phyloP scores from a whole-genome alignment of 306 rosid species.

The Morella rubra region DNA sequence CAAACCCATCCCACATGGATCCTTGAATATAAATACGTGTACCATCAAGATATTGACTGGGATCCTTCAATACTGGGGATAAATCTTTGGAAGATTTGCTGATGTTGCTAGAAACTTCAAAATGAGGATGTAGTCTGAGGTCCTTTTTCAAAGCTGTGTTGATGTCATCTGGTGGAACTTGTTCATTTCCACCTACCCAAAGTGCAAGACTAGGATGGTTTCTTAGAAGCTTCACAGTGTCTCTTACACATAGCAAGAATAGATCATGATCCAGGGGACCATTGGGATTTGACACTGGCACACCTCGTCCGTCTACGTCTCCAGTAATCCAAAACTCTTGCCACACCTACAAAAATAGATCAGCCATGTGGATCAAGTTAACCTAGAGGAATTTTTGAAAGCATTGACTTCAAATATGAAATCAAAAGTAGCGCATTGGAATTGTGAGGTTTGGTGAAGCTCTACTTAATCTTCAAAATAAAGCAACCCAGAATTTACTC shows the following conservation, averaged over 20 bases:
- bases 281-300: constrained; percentile 72
- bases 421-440: neutral
- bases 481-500: neutral
- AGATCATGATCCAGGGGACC: constrained; percentile 95
- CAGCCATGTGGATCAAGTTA: constrained; percentile 27
- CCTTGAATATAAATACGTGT: constrained; percentile 81
- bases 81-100: constrained; percentile 30
- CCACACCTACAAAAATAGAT: constrained; percentile 70
- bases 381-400: neutral
- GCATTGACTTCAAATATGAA: neutral
- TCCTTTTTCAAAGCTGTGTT: constrained; percentile 67
- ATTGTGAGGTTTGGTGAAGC: neutral
- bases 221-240: constrained; percentile 87
- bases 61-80: constrained; percentile 40
- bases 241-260: constrained; percentile 89
- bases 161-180: constrained; percentile 82
- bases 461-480: neutral
- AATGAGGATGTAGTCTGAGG: constrained; percentile 75
- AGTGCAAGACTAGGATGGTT: constrained; percentile 96
- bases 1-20: constrained; percentile 96
- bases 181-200: constrained; percentile 99
- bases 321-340: constrained; percentile 99
- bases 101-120: constrained; percentile 36
- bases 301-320: constrained; percentile 91
- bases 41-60: constrained; percentile 90